phyloP scores from a whole-genome alignment of 1,284 basidiomycete genomes.

The Cutaneotrichosporon sp. region DNA sequence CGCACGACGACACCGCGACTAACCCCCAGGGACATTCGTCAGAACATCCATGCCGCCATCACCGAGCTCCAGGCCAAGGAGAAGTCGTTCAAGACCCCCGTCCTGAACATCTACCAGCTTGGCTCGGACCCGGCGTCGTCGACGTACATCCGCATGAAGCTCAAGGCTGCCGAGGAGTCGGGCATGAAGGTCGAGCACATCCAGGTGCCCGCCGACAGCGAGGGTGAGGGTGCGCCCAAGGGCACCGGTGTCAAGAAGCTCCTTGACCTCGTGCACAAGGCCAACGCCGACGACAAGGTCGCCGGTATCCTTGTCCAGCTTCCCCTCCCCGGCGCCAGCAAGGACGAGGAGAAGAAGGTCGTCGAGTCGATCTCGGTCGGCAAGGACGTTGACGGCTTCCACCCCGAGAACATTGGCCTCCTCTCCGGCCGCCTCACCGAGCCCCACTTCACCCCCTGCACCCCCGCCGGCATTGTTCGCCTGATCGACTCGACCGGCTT shows the following conservation, averaged over 20 bases:
- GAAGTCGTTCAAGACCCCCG: conserved; percentile 79
- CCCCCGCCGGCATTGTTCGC: conserved; percentile 88
- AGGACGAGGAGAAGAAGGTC: conserved; percentile 84
- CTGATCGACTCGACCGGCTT: conserved; percentile 84
- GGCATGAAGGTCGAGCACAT: conserved; percentile 89
- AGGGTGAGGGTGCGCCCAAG: conserved; percentile 41
- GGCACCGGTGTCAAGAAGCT: conserved; percentile 66
- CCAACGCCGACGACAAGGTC: conserved; percentile 81
- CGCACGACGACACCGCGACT: neutral
- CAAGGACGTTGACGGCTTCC: conserved; percentile 99
- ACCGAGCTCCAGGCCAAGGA: conserved; percentile 60
- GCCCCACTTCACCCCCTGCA: conserved; percentile 93
- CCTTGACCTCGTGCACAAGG: conserved; percentile 71
- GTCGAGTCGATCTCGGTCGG: conserved; percentile 91
- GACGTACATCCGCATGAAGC: conserved; percentile 97
- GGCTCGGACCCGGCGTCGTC: conserved; percentile 86
- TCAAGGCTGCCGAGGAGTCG: conserved; percentile 91
- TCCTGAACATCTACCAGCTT: conserved; percentile 91
- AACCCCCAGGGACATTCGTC: conserved; percentile 70
- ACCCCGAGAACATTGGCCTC: conserved; percentile 98
- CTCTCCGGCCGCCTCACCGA: conserved; percentile 86
- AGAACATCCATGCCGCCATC: conserved; percentile 69
- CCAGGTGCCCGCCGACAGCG: conserved; percentile 67
- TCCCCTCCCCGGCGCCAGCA: conserved; percentile 82
- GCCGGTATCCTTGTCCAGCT: conserved; percentile 96